Conservation (phyloP, 148 eudicot species). For the Dianthus caryophyllus region DNA sequence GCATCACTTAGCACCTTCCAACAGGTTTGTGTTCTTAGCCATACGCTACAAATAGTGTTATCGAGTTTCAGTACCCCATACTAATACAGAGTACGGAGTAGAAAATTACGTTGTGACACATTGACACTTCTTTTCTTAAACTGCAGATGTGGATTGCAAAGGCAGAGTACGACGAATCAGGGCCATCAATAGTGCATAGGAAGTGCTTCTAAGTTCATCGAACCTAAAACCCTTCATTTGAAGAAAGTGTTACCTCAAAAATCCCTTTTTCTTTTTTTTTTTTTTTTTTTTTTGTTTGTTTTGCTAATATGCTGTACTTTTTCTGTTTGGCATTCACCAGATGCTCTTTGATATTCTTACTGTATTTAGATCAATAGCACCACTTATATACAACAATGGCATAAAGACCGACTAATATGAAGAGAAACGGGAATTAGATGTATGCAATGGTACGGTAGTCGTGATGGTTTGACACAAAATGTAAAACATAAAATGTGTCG, state of each 20-base stretch:
- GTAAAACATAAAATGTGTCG: not conserved
- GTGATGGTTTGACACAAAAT: no score
- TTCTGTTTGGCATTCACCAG: not conserved
- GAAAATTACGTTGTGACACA: not conserved
- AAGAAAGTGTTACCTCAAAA: constrained; percentile 17
- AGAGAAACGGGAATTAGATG: not conserved
- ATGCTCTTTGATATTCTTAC: no score
- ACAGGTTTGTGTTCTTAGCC: constrained; percentile 38
- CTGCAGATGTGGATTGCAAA: constrained; percentile 64
- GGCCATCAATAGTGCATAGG: constrained; percentile 53
- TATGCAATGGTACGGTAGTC: not conserved
- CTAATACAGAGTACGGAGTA: not conserved
- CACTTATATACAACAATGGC: no score
- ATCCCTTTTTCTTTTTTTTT: not conserved
- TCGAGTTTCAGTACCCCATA: not conserved
- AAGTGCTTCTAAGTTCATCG: constrained; percentile 41
- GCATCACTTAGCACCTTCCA: constrained; percentile 88
- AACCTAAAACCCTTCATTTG: constrained; percentile 9
- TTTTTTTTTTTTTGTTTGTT: not conserved
- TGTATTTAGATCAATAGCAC: no score
- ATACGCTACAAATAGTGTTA: no score
- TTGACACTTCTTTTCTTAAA: constrained; percentile 3
- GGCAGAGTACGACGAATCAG: constrained; percentile 63
- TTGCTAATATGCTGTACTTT: not conserved
- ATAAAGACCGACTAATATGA: no score